A percentile compares a stretch with the other conserved stretches of the same genome.
These are phyloP conservation scores for Geotrichum cucujoidarum DNA, from an alignment of 1,139 yeast species.

Conservation along the genomic window DNA sequence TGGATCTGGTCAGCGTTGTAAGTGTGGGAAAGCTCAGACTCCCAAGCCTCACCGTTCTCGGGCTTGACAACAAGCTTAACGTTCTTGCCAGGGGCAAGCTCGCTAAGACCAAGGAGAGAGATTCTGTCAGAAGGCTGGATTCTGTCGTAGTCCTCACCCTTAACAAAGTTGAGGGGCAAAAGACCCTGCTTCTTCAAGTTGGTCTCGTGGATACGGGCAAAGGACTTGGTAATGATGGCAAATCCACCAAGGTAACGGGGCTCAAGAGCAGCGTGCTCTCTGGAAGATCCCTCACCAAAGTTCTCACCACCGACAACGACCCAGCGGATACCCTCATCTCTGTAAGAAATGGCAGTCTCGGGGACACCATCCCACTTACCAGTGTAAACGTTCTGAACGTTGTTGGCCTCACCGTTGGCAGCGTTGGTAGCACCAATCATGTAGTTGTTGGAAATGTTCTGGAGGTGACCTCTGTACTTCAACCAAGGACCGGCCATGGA, in stretches of 20 bases:
- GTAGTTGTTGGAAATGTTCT: slow-evolving; percentile 97
- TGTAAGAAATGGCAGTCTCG: slow-evolving; percentile 91
- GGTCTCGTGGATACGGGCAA: slow-evolving; percentile 95
- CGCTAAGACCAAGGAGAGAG: slow-evolving; percentile 79
- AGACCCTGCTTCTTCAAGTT: slow-evolving; percentile 97
- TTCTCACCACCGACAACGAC: slow-evolving; percentile 98
- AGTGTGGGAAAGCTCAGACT: slow-evolving; percentile 86
- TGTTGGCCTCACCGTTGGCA: slow-evolving; percentile 94
- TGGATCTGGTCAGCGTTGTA: slow-evolving; percentile 94
- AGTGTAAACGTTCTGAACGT: slow-evolving; percentile 81
- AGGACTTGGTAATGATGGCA: slow-evolving; percentile 94
- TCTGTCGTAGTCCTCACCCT: slow-evolving; percentile 89
- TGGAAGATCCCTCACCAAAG: slow-evolving; percentile 99
- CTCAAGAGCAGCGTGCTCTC: slow-evolving; percentile 99
- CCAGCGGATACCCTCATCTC: slow-evolving; percentile 90
- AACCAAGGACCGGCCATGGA: slow-evolving; percentile 99
- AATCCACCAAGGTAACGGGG: slow-evolving; percentile 99
- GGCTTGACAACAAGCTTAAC: slow-evolving; percentile 87
- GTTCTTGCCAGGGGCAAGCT: slow-evolving; percentile 90
- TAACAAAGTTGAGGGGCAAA: slow-evolving; percentile 88
- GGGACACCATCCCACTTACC: slow-evolving; percentile 95
- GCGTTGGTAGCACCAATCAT: slow-evolving; percentile 99
- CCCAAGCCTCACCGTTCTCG: slow-evolving; percentile 78
- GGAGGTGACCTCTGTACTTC: slow-evolving; percentile 99
- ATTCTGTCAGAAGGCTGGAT: slow-evolving; percentile 86